A percentile compares a stretch with the other conserved stretches of the same genome.
Conservation (phyloP, 1,139 yeast genomes). For the Yamadazyma oceani region DNA sequence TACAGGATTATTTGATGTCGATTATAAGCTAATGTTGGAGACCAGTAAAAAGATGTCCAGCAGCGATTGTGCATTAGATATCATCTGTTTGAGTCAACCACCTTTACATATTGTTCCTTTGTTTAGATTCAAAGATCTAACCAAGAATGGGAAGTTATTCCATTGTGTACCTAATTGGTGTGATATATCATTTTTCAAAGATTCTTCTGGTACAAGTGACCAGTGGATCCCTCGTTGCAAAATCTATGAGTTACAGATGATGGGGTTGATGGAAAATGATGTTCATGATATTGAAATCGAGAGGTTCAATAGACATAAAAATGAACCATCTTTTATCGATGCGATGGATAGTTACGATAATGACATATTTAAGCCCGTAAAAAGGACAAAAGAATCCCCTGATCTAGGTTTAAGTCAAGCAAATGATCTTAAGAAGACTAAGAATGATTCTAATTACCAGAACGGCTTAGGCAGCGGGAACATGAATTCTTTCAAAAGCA, state of each 20-base stretch:
- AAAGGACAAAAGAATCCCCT: slow-evolving; percentile 2
- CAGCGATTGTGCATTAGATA: slow-evolving; percentile 83
- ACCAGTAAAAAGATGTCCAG: slow-evolving; percentile 76
- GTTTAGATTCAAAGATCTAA: slow-evolving; percentile 56
- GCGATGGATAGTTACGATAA: slow-evolving; percentile 66
- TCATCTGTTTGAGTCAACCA: slow-evolving; percentile 85
- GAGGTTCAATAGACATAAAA: slow-evolving; percentile 36
- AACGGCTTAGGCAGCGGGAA: no score
- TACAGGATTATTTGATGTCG: slow-evolving; percentile 90
- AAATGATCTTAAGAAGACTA: slow-evolving; percentile 6
- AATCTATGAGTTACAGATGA: slow-evolving; percentile 94
- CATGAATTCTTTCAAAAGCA: slow-evolving; percentile 2
- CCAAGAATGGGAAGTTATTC: slow-evolving; percentile 47
- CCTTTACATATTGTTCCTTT: slow-evolving; percentile 92
- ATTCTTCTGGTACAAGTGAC: slow-evolving; percentile 39
- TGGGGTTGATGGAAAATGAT: slow-evolving; percentile 96
- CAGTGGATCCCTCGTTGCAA: slow-evolving; percentile 94
- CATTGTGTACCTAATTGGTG: slow-evolving; percentile 95
- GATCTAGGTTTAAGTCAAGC: no score
- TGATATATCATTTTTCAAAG: slow-evolving; percentile 86
- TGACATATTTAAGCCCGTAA: slow-evolving; percentile 42
- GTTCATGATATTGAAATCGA: slow-evolving; percentile 63
- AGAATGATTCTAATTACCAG: no score
- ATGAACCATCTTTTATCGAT: slow-evolving; percentile 39
- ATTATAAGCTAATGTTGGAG: slow-evolving; percentile 69